Conservation (phyloP, 495 filamentous ascomycete species). For the Penicillium manginii region DNA sequence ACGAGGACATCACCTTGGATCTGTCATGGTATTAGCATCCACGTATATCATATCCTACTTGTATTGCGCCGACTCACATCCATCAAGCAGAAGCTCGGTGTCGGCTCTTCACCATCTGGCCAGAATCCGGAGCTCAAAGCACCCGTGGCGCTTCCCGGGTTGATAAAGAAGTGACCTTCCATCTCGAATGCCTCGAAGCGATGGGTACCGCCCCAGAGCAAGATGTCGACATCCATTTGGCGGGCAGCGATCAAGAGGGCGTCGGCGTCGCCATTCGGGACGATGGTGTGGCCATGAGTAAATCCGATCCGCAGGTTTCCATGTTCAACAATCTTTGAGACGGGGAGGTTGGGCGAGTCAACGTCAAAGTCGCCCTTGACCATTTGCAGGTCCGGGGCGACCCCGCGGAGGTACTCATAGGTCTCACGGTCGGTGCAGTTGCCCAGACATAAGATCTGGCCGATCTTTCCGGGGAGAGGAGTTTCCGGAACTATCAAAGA, state of each 20-base stretch:
- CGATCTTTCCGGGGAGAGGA: conserved; percentile 96
- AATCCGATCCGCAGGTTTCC: conserved; percentile 93
- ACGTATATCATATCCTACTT: background rate
- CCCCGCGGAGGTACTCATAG: conserved; percentile 89
- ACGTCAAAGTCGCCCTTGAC: conserved; percentile 94
- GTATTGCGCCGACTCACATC: conserved; percentile 68
- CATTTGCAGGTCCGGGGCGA: conserved; percentile 93
- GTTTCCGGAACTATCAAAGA: conserved; percentile 86
- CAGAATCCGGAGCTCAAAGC: conserved; percentile 76
- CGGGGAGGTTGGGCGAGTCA: conserved; percentile 84
- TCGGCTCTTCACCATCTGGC: conserved; percentile 76
- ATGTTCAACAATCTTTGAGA: conserved; percentile 93
- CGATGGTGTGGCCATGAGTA: conserved; percentile 93
- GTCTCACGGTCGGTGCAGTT: conserved; percentile 95
- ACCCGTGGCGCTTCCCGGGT: conserved; percentile 92
- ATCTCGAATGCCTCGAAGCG: conserved; percentile 98
- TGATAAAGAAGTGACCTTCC: conserved; percentile 98
- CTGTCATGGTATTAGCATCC: conserved; percentile 43
- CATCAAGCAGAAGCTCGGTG: conserved; percentile 98
- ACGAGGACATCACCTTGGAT: conserved; percentile 97
- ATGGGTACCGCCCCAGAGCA: conserved; percentile 98
- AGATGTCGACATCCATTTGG: conserved; percentile 94
- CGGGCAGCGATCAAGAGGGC: conserved; percentile 89
- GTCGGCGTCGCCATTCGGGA: conserved; percentile 89
- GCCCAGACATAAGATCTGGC: conserved; percentile 94